phyloP scores from a whole-genome alignment of 2,329 filamentous ascomycete species.

The Pezicula rhizophila region DNA sequence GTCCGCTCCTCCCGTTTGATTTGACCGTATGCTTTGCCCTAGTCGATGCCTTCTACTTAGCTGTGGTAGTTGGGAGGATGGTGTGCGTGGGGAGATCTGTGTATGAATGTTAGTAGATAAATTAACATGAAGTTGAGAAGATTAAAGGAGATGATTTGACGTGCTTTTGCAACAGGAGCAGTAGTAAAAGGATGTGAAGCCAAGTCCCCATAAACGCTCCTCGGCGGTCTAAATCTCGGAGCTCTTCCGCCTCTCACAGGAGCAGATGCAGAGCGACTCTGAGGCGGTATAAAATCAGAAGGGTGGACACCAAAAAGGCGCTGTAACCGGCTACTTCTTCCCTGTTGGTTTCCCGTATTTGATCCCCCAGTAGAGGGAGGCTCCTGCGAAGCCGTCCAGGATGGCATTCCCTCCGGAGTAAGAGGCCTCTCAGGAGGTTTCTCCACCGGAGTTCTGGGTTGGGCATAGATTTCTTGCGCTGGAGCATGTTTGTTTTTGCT shows the following conservation, averaged over 20 bases:
- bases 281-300: slow-evolving; percentile 3
- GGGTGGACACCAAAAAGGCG: slow-evolving; percentile 16
- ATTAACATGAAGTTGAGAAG: neutral
- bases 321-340: slow-evolving; percentile 13
- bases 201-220: slow-evolving; percentile 24
- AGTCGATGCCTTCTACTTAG: neutral
- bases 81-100: neutral
- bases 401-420: slow-evolving; percentile 28
- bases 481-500: slow-evolving; percentile 7
- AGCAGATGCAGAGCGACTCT: slow-evolving; percentile 4
- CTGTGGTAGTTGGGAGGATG: neutral
- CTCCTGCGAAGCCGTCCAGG: slow-evolving; percentile 26
- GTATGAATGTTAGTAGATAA: slow-evolving; percentile 4
- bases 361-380: slow-evolving; percentile 3
- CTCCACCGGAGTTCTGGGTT: slow-evolving; percentile 23
- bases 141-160: too few relatives aligned
- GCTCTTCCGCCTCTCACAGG: slow-evolving; percentile 10
- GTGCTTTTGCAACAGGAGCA: slow-evolving; percentile 13
- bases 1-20: neutral
- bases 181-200: slow-evolving; percentile 24
- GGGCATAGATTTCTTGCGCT: slow-evolving; percentile 24
- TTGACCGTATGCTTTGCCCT: neutral
- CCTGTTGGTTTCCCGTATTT: neutral
- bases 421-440: slow-evolving; percentile 21
- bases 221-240: slow-evolving; percentile 24